Percentiles rank a stretch among this genome's conserved stretches.
Evolutionary conservation across 192 early-diverging fungal genomes (phyloP).

Genomic region (Tieghemiomyces parasiticus): DNA sequence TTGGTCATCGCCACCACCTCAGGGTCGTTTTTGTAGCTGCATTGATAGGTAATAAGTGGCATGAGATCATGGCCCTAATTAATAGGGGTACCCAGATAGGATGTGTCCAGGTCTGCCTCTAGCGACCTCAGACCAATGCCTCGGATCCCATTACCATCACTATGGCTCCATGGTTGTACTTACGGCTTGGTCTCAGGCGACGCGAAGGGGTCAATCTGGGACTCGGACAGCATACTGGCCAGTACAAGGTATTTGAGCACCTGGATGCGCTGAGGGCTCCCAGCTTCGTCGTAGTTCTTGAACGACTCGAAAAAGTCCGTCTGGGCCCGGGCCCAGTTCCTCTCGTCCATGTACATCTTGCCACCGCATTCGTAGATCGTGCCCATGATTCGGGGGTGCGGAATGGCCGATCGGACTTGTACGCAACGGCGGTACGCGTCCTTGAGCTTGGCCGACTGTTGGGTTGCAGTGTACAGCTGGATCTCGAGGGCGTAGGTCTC

Average conservation of each 20-base stretch:
- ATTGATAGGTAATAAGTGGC: too few species aligned
- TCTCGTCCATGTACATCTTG: conserved; percentile 95
- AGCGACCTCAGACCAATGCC: too few species aligned
- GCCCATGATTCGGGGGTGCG: conserved; percentile 93
- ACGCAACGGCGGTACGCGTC: conserved; percentile 79
- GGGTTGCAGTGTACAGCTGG: conserved; percentile 86
- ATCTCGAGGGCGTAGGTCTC: conserved; percentile 94
- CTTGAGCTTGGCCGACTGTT: conserved; percentile 80
- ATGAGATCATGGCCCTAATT: too few species aligned
- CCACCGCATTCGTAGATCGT: conserved; percentile 94
- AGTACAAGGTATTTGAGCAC: conserved; percentile 91
- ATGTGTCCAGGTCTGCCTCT: too few species aligned
- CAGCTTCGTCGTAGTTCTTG: conserved; percentile 96
- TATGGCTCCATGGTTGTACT: too few species aligned
- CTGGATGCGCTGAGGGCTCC: conserved; percentile 78
- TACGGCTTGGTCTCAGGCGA: conserved; percentile 93
- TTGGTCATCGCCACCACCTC: conserved; percentile 90
- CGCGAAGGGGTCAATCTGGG: conserved; percentile 90
- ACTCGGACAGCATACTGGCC: conserved; percentile 93
- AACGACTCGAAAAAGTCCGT: conserved; percentile 95
- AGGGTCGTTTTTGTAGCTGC: conserved; percentile 76
- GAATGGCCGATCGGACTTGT: conserved; percentile 81
- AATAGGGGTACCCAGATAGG: too few species aligned
- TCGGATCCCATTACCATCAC: too few species aligned
- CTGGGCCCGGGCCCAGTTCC: conserved; percentile 81